phyloP scores from a whole-genome alignment of 164 flowering plant species.

The Cinnamomum micranthum region DNA sequence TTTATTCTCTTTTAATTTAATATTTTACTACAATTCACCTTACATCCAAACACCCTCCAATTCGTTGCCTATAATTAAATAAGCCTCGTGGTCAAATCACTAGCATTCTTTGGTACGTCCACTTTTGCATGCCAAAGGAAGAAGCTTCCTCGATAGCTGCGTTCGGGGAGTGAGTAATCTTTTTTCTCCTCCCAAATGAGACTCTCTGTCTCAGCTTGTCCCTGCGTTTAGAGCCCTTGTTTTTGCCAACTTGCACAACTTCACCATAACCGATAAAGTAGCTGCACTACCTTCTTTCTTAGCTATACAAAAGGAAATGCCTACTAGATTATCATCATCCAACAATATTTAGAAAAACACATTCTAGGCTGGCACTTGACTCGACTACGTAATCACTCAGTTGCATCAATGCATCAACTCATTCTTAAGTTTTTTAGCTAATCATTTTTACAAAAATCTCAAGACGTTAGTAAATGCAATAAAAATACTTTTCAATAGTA shows the following conservation, averaged over 20 bases:
- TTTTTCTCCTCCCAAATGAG: background rate
- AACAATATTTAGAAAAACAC: background rate
- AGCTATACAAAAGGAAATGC: constrained; percentile 4
- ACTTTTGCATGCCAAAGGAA: constrained; percentile 22
- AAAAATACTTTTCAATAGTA: too few species aligned
- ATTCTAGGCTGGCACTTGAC: background rate
- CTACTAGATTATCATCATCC: constrained; percentile 5
- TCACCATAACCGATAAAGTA: constrained; percentile 27
- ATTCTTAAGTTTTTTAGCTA: too few species aligned
- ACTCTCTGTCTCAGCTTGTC: background rate
- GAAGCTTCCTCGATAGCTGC: constrained; percentile 17
- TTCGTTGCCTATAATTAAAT: too few species aligned
- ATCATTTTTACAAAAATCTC: too few species aligned
- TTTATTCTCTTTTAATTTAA: too few species aligned
- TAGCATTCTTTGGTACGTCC: background rate
- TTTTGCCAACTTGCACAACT: constrained; percentile 20
- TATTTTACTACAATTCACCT: too few species aligned
- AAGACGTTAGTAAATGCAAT: too few species aligned
- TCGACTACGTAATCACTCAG: background rate
- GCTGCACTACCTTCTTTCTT: constrained; percentile 14
- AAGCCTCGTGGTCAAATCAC: background rate
- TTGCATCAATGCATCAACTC: background rate
- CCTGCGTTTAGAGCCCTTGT: background rate
- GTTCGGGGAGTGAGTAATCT: constrained; percentile 9
- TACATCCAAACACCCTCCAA: too few species aligned